Conservation (phyloP, 208 protist genomes). For the Naegleria fowleri region DNA sequence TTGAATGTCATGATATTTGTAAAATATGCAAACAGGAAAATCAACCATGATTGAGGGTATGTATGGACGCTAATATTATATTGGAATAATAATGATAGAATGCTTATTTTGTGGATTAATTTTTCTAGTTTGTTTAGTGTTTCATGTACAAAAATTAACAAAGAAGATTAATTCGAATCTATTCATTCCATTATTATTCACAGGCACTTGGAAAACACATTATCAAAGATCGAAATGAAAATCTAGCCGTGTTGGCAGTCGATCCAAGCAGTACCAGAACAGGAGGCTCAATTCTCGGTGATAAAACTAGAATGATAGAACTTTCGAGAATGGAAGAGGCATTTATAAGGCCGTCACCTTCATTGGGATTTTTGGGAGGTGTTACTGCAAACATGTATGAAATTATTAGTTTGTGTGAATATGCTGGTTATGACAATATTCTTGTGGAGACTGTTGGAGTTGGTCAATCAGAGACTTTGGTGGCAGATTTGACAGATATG, state of each 20-base stretch:
- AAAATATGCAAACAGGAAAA: conserved; percentile 48
- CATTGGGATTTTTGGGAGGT: conserved; percentile 76
- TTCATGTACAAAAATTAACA: conserved; percentile 39
- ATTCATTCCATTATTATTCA: neutral
- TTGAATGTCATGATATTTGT: too few species aligned
- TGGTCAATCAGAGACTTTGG: conserved; percentile 63
- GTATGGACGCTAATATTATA: neutral
- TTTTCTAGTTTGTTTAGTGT: neutral
- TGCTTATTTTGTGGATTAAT: neutral
- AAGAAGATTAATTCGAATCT: too few species aligned
- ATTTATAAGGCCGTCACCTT: conserved; percentile 81
- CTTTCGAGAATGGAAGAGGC: conserved; percentile 67
- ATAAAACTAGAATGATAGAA: conserved; percentile 87
- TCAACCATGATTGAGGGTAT: conserved; percentile 80
- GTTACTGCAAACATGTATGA: conserved; percentile 78
- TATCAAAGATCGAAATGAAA: conserved; percentile 40
- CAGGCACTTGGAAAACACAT: conserved; percentile 52
- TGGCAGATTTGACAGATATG: conserved; percentile 28
- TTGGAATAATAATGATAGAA: neutral
- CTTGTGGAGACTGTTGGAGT: conserved; percentile 94
- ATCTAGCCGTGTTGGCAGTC: conserved; percentile 74
- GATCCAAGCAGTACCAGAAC: conserved; percentile 77
- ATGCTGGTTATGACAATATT: conserved; percentile 74
- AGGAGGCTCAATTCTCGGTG: conserved; percentile 84
- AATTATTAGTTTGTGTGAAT: conserved; percentile 78